Percentiles rank a stretch among this genome's conserved stretches.
These are phyloP conservation scores for Schwanniomyces sp. DNA, from an alignment of 805 yeast genomes.

Conservation along the genomic window DNA sequence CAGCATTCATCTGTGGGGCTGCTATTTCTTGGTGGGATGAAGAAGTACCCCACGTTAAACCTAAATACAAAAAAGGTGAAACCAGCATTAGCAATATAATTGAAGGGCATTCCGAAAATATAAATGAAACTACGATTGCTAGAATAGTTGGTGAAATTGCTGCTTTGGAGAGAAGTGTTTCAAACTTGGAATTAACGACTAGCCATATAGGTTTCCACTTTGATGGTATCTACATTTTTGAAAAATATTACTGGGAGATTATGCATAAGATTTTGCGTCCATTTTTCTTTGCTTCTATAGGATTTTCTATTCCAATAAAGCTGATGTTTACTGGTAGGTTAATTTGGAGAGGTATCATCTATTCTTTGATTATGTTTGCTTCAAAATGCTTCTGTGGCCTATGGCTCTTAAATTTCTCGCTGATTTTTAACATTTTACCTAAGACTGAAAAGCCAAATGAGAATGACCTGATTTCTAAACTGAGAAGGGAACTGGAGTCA, in stretches of 20 bases:
- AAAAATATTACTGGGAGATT: not conserved
- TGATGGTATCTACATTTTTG: not conserved
- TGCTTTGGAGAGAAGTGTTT: not conserved
- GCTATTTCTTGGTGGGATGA: slow-evolving; percentile 4
- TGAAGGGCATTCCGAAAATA: not conserved
- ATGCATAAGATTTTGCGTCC: slow-evolving; percentile 6
- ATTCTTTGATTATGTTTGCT: slow-evolving; percentile 8
- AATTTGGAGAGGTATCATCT: slow-evolving; percentile 9
- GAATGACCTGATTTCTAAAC: too few species aligned
- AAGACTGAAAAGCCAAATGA: not conserved
- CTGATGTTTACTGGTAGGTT: slow-evolving; percentile 9
- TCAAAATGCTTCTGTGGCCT: slow-evolving; percentile 8
- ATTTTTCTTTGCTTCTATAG: slow-evolving; percentile 11
- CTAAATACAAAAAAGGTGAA: not conserved
- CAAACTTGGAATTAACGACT: not conserved
- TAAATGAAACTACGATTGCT: not conserved
- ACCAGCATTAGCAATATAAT: not conserved
- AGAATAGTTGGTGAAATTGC: not conserved
- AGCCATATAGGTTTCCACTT: not conserved
- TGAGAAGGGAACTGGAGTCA: too few species aligned
- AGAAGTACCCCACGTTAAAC: not conserved
- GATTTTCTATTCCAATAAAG: slow-evolving; percentile 11
- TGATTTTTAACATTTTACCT: not conserved
- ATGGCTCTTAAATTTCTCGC: slow-evolving; percentile 4
- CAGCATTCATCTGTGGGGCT: slow-evolving; percentile 4